Conservation (phyloP, 2,329 filamentous ascomycete genomes). For the Epichloe uncinata region DNA sequence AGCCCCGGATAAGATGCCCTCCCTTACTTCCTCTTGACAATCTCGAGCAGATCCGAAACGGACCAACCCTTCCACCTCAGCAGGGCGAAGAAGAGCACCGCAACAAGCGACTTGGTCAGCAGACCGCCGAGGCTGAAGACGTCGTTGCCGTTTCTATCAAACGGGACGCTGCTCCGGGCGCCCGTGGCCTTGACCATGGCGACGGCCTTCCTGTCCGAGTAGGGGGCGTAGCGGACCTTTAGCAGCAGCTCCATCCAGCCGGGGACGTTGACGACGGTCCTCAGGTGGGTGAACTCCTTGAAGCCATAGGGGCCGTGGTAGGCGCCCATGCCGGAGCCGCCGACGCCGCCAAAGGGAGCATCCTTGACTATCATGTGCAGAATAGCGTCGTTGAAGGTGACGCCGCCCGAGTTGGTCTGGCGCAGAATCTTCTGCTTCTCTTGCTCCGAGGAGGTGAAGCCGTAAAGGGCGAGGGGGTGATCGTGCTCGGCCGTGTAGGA, state of each 20-base stretch:
- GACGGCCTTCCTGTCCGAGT: slow-evolving; percentile 8
- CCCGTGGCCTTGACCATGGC: slow-evolving; percentile 5
- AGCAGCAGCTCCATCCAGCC: slow-evolving; percentile 9
- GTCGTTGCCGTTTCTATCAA: slow-evolving; percentile 6
- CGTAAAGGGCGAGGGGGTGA: slow-evolving; percentile 27
- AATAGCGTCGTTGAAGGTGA: slow-evolving; percentile 30
- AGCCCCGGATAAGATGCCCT: background rate
- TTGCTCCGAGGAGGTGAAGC: slow-evolving; percentile 21
- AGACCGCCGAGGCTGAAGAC: background rate
- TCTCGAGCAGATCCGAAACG: background rate
- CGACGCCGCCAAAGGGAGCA: slow-evolving; percentile 33
- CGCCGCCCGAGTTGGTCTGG: slow-evolving; percentile 26
- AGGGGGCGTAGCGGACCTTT: slow-evolving; percentile 11
- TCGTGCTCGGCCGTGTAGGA: slow-evolving; percentile 15
- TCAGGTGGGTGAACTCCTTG: slow-evolving; percentile 18
- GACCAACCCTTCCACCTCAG: slow-evolving; percentile 6
- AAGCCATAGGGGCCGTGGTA: slow-evolving; percentile 31
- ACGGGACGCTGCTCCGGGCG: slow-evolving; percentile 3
- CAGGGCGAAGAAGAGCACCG: slow-evolving; percentile 1
- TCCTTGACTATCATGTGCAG: slow-evolving; percentile 24
- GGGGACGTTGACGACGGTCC: slow-evolving; percentile 9
- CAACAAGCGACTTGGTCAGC: slow-evolving; percentile 5
- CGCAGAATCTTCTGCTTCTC: slow-evolving; percentile 20
- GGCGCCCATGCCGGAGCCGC: slow-evolving; percentile 27
- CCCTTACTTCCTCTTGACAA: background rate